Evolutionary conservation across 2,329 filamentous ascomycete species (phyloP).

Genomic region (Aspergillus novofumigatus): DNA sequence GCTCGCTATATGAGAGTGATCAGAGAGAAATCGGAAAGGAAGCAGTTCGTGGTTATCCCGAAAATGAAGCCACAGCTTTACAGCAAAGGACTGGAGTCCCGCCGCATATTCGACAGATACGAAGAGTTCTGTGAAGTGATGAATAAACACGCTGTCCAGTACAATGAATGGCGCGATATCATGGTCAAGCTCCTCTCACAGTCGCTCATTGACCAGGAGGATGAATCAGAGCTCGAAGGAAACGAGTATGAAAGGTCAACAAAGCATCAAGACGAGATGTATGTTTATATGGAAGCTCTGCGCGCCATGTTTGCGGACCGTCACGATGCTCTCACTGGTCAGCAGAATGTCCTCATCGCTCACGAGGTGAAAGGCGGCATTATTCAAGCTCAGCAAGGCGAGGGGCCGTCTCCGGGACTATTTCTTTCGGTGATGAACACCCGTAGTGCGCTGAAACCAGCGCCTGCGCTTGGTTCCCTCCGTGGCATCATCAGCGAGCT

Average conservation of each 20-base stretch:
- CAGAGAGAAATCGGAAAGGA: conserved; percentile 47
- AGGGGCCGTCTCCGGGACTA: conserved; percentile 69
- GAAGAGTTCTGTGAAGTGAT: conserved; percentile 62
- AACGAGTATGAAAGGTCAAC: conserved; percentile 88
- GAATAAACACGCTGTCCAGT: conserved; percentile 65
- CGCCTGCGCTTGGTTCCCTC: conserved; percentile 58
- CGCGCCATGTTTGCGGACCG: conserved; percentile 75
- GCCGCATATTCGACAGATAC: conserved; percentile 61
- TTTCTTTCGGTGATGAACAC: conserved; percentile 47
- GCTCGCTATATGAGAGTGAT: conserved; percentile 62
- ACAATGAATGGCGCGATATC: conserved; percentile 71
- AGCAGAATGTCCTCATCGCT: conserved; percentile 68
- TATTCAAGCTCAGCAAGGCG: conserved; percentile 55
- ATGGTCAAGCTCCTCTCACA: conserved; percentile 68
- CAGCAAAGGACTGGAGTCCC: conserved; percentile 68
- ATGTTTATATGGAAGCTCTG: conserved; percentile 77
- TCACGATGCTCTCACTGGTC: conserved; percentile 69
- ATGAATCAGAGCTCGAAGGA: conserved; percentile 69
- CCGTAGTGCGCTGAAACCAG: conserved; percentile 43
- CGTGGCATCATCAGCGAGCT: conserved; percentile 67
- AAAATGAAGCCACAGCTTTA: conserved; percentile 52
- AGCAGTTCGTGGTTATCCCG: conserved; percentile 60
- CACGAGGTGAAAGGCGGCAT: conserved; percentile 66
- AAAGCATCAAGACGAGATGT: conserved; percentile 80
- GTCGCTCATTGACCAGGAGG: conserved; percentile 79